Evolutionary conservation across 495 filamentous ascomycete species (phyloP), one percentile per base, ranked within the genome.

Genomic region (Thermochaetoides thermophila): DNA sequence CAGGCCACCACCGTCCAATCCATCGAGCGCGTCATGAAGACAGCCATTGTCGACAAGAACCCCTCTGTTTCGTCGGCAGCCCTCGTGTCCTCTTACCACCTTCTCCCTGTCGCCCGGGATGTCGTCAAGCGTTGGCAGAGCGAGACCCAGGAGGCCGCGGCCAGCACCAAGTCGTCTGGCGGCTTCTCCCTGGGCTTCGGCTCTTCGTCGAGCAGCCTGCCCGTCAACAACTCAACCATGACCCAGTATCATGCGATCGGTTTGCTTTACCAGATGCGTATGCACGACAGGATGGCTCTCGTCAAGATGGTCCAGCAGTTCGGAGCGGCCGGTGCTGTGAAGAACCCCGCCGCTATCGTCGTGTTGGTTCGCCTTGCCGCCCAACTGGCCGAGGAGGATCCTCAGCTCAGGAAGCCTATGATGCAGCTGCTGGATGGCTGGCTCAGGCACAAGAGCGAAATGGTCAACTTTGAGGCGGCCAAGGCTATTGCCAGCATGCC

Each of bases 301-400:
- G 89, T 96, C n/a, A 99, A 96, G 70, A 95, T 99, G 91, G 89
- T 96, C 10, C 89, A 99, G 59, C 91, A 96, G 53, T 95, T 92
- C 49, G 82, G 83, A 20, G 76, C 78, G 33, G 78, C 87, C 6
- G 85, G 87, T 27, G 84, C 80, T 16, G 78, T 93, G 32, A 95
- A 94, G 70, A 95, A 82, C 53, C 85, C 87, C 10, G 85, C 86
- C 24, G 89, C 85, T 22, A 76, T 84, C 39, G 71, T 96, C 11
- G 74, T 99, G 68, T 64, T 99, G 16, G 91, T 99, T 24, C 73
- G 89, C 30, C 58, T 99, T 35, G 91, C 91, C 29, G 84, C 89
- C 21, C 92, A 93, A 61, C 65, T 99, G 39, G 89, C 89, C 29
- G 84, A 94, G 53, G 91, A 96, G 44, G 89, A 99, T 48, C 66